A percentile compares a stretch with the other conserved stretches of the same genome.
Conservation (phyloP, 352 stramenopile species). For the Albugo candida region DNA sequence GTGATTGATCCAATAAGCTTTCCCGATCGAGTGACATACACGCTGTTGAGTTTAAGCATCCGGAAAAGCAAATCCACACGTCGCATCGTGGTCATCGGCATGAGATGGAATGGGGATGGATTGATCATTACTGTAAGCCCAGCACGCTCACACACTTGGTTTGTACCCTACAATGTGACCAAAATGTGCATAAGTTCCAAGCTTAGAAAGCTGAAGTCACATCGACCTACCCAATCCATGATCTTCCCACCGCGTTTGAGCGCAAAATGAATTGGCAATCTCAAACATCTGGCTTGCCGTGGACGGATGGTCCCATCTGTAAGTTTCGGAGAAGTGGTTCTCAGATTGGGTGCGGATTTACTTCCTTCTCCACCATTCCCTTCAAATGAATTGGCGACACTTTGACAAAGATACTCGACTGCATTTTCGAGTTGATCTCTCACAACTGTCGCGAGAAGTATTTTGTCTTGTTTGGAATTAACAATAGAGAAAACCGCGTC, state of each 20-base stretch:
- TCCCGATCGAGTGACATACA: constrained; percentile 66
- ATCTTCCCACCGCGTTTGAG: constrained; percentile 47
- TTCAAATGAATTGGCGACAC: not conserved
- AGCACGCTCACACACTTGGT: constrained; percentile 31
- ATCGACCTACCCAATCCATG: constrained; percentile 40
- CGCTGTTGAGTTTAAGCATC: constrained; percentile 80
- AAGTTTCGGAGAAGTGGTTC: constrained; percentile 3
- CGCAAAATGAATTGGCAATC: constrained; percentile 39
- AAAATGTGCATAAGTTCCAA: not conserved
- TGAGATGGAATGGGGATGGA: constrained; percentile 58
- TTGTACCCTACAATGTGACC: constrained; percentile 17
- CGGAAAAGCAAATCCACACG: constrained; percentile 72
- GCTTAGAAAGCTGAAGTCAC: not conserved
- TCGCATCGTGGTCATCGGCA: constrained; percentile 72
- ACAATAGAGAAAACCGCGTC: constrained; percentile 64
- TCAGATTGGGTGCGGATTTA: not conserved
- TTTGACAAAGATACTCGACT: constrained; percentile 29
- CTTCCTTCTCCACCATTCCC: not conserved
- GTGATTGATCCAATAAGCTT: constrained; percentile 62
- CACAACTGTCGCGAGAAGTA: constrained; percentile 52
- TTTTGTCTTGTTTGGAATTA: constrained; percentile 31
- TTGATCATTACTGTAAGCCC: constrained; percentile 61
- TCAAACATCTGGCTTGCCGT: constrained; percentile 8
- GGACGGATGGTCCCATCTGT: constrained; percentile 7
- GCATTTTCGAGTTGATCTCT: constrained; percentile 25